Evolutionary conservation across 495 filamentous ascomycete genomes (phyloP).

Genomic region (Umbilicaria muhlenbergii): DNA sequence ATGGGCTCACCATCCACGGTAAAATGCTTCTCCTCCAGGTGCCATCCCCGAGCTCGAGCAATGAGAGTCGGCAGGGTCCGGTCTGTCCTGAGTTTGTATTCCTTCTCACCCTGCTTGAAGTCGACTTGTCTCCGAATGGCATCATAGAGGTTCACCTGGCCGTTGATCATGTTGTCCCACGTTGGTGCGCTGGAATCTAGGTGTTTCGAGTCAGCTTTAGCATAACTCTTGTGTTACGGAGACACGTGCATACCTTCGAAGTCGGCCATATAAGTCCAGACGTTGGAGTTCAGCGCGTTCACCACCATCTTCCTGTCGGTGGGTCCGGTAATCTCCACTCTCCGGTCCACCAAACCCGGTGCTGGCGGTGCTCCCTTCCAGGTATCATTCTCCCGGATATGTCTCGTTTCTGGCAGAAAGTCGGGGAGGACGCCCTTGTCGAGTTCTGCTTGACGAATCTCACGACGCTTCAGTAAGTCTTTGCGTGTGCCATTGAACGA

Average conservation of each 20-base stretch:
- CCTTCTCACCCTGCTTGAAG: conserved; percentile 89
- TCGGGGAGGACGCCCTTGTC: conserved; percentile 85
- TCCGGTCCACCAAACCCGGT: conserved; percentile 81
- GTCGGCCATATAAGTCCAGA: conserved; percentile 99
- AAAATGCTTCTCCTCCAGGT: conserved; percentile 97
- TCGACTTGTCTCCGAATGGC: conserved; percentile 89
- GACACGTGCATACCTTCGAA: conserved; percentile 58
- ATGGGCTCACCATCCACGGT: conserved; percentile 93
- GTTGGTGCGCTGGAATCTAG: conserved; percentile 91
- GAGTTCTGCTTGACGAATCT: conserved; percentile 80
- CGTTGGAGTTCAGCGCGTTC: conserved; percentile 91
- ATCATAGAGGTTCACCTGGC: conserved; percentile 96
- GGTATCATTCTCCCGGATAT: conserved; percentile 85
- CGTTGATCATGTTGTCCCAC: conserved; percentile 99
- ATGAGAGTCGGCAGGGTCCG: conserved; percentile 66
- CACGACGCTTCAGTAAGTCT: conserved; percentile 71
- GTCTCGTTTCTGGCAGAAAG: conserved; percentile 91
- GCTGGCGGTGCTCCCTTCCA: conserved; percentile 94
- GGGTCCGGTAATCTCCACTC: conserved; percentile 97
- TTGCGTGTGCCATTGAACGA: conserved; percentile 89
- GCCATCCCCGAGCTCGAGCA: conserved; percentile 79
- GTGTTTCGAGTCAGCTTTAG: conserved; percentile 2
- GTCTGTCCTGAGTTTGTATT: conserved; percentile 93
- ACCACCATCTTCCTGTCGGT: conserved; percentile 99
- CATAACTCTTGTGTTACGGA: background rate